Evolutionary conservation across 257 asterid genomes (phyloP), one percentile per base, ranked within the genome.

Genomic region (Solanum rostratum): DNA sequence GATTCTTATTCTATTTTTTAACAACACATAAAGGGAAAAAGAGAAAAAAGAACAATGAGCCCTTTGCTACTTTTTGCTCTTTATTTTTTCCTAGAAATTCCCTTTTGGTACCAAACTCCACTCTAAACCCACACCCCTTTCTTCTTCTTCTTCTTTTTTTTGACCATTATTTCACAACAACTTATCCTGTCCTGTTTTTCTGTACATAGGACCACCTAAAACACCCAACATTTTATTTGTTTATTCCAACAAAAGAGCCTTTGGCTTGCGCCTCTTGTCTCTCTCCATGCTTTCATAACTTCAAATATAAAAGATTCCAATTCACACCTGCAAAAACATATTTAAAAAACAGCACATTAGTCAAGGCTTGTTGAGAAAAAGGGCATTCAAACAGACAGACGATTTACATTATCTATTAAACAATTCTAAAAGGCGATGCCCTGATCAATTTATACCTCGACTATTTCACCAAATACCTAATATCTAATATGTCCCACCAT

Each of bases 51-150:
- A 50, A 74, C 87, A 76, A 87, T 76, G 88, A 85, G 86, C 87
- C 85, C 59, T 71, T 84, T 84, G 86, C 90, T 46, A 81, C 89
- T 87, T 87, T 30, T 85, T 87, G 89, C 84, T n/a, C 81, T 19
- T 29, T 29, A 8, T 8, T 1, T 76, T 74, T 50, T 13, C 74
- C 70, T 73, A 14, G 20, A 49, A 24, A 10, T 81, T 9, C 84
- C 53, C 76, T 49, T 50, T 6, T 59, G 82, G 65, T 30, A 46
- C 85, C 90, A 49, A 46, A 87, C 91, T 91, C 91, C 93, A 76
- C 91, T 79, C 87, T 89, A 86, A 88, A 87, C 90, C 83, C 87
- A 30, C 83, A 33, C 85, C 52, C 73, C 70, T 22, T 49, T 70
- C 29, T 11, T 18, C 39, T 24, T 45, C 59, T 30, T 0, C 1